These are phyloP conservation scores for Metschnikowia bowlesiae DNA, from an alignment of 805 yeast genomes.

Conservation along the genomic window DNA sequence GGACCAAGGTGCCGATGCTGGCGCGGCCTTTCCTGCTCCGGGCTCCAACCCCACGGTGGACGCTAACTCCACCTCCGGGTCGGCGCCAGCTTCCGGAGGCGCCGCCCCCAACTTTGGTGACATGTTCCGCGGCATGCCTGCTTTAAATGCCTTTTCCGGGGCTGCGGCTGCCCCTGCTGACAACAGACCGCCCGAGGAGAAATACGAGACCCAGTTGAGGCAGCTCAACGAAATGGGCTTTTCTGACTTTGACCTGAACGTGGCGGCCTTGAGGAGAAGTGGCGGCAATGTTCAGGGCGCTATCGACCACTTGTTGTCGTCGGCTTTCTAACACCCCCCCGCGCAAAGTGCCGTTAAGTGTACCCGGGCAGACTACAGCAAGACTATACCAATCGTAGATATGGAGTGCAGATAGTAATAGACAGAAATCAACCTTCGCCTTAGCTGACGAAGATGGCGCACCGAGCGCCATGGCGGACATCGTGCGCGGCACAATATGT, in stretches of 20 bases:
- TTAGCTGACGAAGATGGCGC: too few relatives aligned
- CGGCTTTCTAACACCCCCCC: background rate
- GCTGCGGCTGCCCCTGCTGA: conserved; percentile 27
- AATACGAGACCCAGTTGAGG: conserved; percentile 40
- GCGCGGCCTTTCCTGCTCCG: conserved; percentile 32
- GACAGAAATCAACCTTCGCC: too few relatives aligned
- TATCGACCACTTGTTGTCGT: conserved; percentile 65
- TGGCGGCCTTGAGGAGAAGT: conserved; percentile 85
- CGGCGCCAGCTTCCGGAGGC: background rate
- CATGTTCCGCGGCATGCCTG: conserved; percentile 33
- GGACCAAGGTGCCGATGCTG: conserved; percentile 27
- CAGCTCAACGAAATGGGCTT: conserved; percentile 57
- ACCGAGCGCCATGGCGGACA: too few relatives aligned
- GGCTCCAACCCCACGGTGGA: conserved; percentile 36
- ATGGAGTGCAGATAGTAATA: too few relatives aligned
- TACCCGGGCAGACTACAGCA: background rate
- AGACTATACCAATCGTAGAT: background rate
- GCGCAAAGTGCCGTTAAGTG: background rate
- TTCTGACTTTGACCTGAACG: conserved; percentile 86
- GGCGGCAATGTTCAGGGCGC: conserved; percentile 99
- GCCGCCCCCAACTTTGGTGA: conserved; percentile 34
- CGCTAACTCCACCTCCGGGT: conserved; percentile 7
- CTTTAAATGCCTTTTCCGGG: conserved; percentile 48
- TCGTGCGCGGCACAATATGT: background rate
- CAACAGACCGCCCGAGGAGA: conserved; percentile 44